Percentiles rank a stretch among this genome's conserved stretches.
These are phyloP conservation scores for Aurinia saxatilis DNA, from an alignment of 345 rosid species.

Conservation along the genomic window DNA sequence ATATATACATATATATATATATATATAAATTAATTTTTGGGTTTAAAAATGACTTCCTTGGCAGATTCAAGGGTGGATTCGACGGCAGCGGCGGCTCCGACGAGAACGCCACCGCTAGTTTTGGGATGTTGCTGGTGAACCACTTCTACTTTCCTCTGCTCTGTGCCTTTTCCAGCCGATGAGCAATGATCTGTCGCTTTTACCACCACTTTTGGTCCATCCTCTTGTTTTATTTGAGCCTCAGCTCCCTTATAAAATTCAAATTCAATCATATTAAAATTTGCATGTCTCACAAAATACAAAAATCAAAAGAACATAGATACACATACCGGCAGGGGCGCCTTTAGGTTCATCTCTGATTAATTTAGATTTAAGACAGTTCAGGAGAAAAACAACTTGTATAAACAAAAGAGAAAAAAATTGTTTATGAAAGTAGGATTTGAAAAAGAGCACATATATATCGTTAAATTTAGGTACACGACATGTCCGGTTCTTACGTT, in stretches of 20 bases:
- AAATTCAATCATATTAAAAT: neutral
- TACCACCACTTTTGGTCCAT: conserved; percentile 33
- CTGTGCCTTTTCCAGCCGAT: conserved; percentile 46
- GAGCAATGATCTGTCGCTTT: conserved; percentile 39
- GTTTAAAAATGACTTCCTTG: conserved; percentile 39
- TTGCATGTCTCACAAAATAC: neutral
- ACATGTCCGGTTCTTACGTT: conserved; percentile 1
- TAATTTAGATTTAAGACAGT: neutral
- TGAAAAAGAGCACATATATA: neutral
- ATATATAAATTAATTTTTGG: neutral
- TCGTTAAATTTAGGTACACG: neutral
- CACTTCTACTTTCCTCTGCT: conserved; percentile 41
- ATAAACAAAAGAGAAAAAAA: neutral
- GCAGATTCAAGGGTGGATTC: conserved; percentile 49
- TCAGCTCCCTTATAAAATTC: conserved; percentile 22
- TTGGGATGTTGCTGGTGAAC: conserved; percentile 35
- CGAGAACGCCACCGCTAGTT: conserved; percentile 56
- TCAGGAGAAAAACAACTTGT: neutral
- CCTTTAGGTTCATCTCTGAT: conserved; percentile 4
- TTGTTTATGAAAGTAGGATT: neutral
- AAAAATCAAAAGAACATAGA: neutral
- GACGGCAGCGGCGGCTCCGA: conserved; percentile 55
- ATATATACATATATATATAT: no score
- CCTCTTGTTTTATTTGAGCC: conserved; percentile 19
- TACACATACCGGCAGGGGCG: neutral